Conservation (phyloP, 768 basidiomycete genomes). For the Termitomyces sp. region DNA sequence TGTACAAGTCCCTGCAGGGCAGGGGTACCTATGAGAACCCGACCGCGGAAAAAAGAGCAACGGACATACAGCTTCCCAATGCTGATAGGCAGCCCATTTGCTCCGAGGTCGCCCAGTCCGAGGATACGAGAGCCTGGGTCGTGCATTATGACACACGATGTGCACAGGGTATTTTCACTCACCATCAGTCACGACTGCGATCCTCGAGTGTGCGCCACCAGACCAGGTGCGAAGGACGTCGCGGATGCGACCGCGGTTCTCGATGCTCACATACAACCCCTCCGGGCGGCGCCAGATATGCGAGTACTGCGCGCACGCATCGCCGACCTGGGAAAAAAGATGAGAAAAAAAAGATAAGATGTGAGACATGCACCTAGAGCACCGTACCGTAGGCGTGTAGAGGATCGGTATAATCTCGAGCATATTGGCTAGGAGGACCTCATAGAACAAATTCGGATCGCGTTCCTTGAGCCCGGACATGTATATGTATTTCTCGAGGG, state of each 20-base stretch:
- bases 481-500: constrained; percentile 69
- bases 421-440: constrained; percentile 55
- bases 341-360: too few relatives aligned
- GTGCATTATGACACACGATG: too few relatives aligned
- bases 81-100: constrained; percentile 52
- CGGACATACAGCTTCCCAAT: constrained; percentile 63
- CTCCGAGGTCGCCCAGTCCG: constrained; percentile 51
- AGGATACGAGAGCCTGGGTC: constrained; percentile 72
- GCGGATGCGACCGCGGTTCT: constrained; percentile 60
- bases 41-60: background rate
- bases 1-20: constrained; percentile 66
- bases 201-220: constrained; percentile 38
- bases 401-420: constrained; percentile 63
- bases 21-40: too few relatives aligned
- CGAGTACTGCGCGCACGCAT: constrained; percentile 66
- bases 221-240: constrained; percentile 52
- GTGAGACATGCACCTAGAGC: too few relatives aligned
- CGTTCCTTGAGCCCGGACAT: constrained; percentile 58
- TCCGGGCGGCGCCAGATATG: constrained; percentile 64
- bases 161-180: too few relatives aligned
- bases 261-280: constrained; percentile 56
- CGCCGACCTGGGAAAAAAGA: constrained; percentile 48
- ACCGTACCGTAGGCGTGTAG: constrained; percentile 75
- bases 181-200: constrained; percentile 79
- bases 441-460: constrained; percentile 62